Percentiles rank a stretch among this genome's conserved stretches.
These are phyloP conservation scores for Pleurotus salmoneostramineus DNA, from an alignment of 768 basidiomycete species.

Conservation along the genomic window DNA sequence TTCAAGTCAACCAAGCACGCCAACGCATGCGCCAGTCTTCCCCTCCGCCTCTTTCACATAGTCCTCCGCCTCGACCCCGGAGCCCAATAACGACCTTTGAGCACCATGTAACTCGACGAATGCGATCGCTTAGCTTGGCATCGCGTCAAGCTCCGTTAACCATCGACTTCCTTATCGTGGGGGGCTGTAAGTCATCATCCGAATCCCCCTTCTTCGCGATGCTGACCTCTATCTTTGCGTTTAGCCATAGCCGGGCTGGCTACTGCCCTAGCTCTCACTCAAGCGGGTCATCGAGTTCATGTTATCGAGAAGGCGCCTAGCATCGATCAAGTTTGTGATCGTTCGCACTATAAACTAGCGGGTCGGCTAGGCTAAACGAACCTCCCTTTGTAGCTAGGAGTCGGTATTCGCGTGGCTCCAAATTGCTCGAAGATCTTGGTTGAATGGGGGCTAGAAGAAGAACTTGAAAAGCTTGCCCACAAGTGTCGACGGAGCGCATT, in stretches of 20 bases:
- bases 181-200: conserved; percentile 31
- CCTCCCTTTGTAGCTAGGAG: conserved; percentile 12
- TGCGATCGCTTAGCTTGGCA: conserved; percentile 9
- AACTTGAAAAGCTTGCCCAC: conserved; percentile 26
- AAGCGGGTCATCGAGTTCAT: conserved; percentile 45
- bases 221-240: neutral
- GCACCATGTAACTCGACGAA: conserved; percentile 1
- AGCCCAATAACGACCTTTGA: neutral
- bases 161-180: conserved; percentile 43
- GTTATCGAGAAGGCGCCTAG: conserved; percentile 38
- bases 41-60: conserved; percentile 1
- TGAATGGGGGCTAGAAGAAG: conserved; percentile 46
- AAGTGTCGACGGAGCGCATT: conserved; percentile 30
- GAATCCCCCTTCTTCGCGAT: too few species aligned
- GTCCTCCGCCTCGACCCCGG: neutral
- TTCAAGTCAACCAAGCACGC: conserved; percentile 5
- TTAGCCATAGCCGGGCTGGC: conserved; percentile 45
- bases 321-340: conserved; percentile 25
- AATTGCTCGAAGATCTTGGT: conserved; percentile 47
- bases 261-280: conserved; percentile 42
- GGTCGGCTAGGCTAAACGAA: neutral
- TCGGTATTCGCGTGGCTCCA: conserved; percentile 47
- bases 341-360: neutral
- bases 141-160: conserved; percentile 21
- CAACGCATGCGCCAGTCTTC: neutral